Percentiles rank a stretch among this genome's conserved stretches.
phyloP scores from a whole-genome alignment of 352 stramenopile genomes.

The Phytopythium montanum region DNA sequence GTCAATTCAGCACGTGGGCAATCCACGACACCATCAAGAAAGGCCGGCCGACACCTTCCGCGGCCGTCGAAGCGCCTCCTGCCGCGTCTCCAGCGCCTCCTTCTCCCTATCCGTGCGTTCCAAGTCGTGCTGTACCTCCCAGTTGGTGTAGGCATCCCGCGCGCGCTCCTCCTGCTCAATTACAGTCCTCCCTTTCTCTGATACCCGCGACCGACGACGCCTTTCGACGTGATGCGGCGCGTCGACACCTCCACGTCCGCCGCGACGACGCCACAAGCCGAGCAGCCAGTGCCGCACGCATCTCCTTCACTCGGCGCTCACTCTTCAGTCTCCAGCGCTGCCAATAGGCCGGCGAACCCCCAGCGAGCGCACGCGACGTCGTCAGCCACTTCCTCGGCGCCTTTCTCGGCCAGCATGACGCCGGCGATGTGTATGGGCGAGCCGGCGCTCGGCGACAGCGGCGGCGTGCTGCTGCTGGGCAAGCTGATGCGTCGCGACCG shows the following conservation, averaged over 20 bases:
- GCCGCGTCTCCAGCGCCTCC: not conserved
- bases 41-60: not conserved
- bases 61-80: not conserved
- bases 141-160: not conserved
- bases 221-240: constrained; percentile 5
- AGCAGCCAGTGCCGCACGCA: not conserved
- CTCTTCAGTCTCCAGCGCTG: not conserved
- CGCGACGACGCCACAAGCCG: constrained; percentile 7
- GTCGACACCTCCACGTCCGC: not conserved
- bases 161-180: not conserved
- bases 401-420: not conserved
- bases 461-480: constrained; percentile 46
- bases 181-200: not conserved
- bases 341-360: not conserved
- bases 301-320: not conserved
- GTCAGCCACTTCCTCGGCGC: no score
- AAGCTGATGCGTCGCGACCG: constrained; percentile 77
- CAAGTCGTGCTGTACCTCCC: no score
- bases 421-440: not conserved
- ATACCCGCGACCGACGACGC: constrained; percentile 1
- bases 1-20: not conserved
- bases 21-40: not conserved
- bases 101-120: not conserved
- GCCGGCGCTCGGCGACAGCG: constrained; percentile 8
- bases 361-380: not conserved